Conservation (phyloP, 179 eudicot species). For the Beta macrorhiza region DNA sequence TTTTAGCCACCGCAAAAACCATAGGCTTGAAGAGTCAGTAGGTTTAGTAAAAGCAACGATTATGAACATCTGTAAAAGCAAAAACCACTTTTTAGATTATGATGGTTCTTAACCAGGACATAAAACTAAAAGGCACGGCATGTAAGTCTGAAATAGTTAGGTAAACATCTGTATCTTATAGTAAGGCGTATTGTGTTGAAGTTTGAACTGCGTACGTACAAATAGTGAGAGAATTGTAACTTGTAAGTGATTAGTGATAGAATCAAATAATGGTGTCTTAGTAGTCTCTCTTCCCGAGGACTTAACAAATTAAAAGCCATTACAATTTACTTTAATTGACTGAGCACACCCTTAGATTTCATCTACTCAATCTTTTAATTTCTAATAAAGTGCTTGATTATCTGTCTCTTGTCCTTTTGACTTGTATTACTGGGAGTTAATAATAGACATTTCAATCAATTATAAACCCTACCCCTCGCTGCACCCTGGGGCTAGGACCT, state of each 20-base stretch:
- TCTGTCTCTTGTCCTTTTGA: conserved; percentile 26
- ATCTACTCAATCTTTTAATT: conserved; percentile 28
- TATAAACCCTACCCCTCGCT: conserved; percentile 9
- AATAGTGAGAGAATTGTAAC: too few species aligned
- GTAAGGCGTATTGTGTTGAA: not conserved
- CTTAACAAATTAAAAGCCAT: conserved; percentile 8
- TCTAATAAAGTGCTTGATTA: conserved; percentile 20
- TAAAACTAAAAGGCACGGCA: conserved; percentile 24
- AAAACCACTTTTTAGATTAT: too few species aligned
- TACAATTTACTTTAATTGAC: conserved; percentile 35
- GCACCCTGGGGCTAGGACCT: conserved; percentile 13
- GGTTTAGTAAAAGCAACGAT: not conserved
- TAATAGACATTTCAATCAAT: not conserved
- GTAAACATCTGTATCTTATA: conserved; percentile 6
- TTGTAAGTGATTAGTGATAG: too few species aligned
- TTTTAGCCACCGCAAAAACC: conserved; percentile 19
- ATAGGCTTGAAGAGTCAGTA: conserved; percentile 13
- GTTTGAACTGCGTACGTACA: too few species aligned
- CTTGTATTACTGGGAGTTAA: not conserved
- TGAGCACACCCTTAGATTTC: conserved; percentile 16
- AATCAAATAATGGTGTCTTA: not conserved
- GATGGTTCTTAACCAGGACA: conserved; percentile 28
- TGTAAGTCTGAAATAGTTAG: conserved; percentile 17
- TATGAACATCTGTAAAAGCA: too few species aligned
- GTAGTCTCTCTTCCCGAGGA: conserved; percentile 11